Evolutionary conservation across 345 rosid genomes (phyloP), one percentile per base, ranked within the genome.

Genomic region (Sisymbrium altissimum): DNA sequence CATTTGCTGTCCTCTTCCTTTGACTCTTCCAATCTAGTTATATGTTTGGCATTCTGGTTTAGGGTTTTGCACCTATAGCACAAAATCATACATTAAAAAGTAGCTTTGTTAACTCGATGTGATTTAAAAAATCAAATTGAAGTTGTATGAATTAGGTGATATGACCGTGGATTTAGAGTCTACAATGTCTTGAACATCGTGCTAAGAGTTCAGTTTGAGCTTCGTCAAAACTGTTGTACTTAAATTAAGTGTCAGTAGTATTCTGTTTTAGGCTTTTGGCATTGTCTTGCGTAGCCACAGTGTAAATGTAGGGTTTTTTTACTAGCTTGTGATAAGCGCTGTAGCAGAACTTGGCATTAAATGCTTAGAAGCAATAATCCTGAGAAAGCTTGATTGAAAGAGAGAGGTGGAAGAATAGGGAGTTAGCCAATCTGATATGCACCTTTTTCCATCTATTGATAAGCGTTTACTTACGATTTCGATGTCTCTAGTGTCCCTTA

Each of bases 1-100:
- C 44, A 71, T 73, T 30, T 58, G 35, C 32, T 77, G 14, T 53
- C 43, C 53, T 58, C 29, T 70, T 25, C 60, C 64, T 64, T 19
- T 38, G 71, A 38, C 25, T 76, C 36, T 56, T 55, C 39, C 36
- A 30, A 25, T 61, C 57, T 75, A 5, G 53, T 64, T 63, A 25
- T 54, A 27, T 76, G 75, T 63, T 54, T n/a, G 65, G 66, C 56
- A 69, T 69, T 27, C 65, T 76, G 70, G 19, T 53, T 33, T 68
- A 54, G 49, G 68, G 62, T 9, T 68, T 27, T 75, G 63, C 48
- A 35, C 63, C 40, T 68, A 41, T 59, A 67, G 46, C 46, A 40
- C 63, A 50, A 74, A 55, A 55, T 65, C 23, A 36, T 11, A 52
- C 55, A 30, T 21, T 29, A 39, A 49, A 57, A 61, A 8, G 53